Base-by-base conservation (phyloP, 1,284 basidiomycete genomes). In the Puccinia sorghi region DNA sequence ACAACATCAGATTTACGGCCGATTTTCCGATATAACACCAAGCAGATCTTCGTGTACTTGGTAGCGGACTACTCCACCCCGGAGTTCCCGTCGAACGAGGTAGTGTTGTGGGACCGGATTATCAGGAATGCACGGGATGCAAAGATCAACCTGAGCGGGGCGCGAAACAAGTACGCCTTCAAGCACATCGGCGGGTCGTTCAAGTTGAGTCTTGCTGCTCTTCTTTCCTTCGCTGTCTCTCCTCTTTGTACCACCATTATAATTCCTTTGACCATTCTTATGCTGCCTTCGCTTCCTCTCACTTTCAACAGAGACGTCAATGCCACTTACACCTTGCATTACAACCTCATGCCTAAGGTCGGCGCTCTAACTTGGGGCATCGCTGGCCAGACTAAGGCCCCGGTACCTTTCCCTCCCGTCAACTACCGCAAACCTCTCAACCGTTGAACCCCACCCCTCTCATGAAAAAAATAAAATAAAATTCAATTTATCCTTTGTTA, bases 1-100 rank as follows among this genome's bases (percentile, higher is more conserved):
- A n/a, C n/a, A n/a, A n/a, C n/a, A n/a, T n/a, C n/a, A 91, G 93
- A 96, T 85, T 86, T 95, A 15, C 86, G 87, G 13, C 88, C 92
- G 3, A 86, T 96, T 22, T 96, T 95, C 86, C 88, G 93, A 84
- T 96, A 93, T 93, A 96, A 96, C 84, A 96, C 93, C 13, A 96
- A 96, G 84, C 93, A 96, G 84, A 84, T 96, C 20, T 95, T 96
- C 83, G 85, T 95, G 25, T 93, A 92, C 83, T 87, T 94, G 54
- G 88, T 90, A 81, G 93, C 91, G 0, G 91, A 93, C 83, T 93
- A 93, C 82, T 87, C 87, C 54, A 91, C 90, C 77, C 84, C 86
- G 0, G 86, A 90, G 84, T 90, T 91, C 70, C 88, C 90, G 0
- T 87, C 89, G 80, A 95, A 94, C 84, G 88, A 91, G 59, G 91